Evolutionary conservation across 2,329 filamentous ascomycete species (phyloP), one percentile per base, ranked within the genome.

Genomic region (Xylaria digitata): DNA sequence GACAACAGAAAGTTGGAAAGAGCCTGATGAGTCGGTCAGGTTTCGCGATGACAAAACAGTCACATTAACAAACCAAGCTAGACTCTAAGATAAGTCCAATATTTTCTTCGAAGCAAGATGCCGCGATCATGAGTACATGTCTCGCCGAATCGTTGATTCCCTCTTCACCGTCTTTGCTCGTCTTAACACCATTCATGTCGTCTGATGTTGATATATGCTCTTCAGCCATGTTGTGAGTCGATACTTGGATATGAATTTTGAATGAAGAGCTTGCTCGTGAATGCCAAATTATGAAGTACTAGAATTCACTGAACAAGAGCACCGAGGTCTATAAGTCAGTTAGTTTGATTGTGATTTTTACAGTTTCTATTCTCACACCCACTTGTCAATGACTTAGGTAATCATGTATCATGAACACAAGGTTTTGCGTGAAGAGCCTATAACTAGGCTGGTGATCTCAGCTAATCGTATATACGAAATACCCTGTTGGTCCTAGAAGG

Each of bases 1-100:
- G 53, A 43, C 7, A 55, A 55, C 42, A 45, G 53, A 23, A 45
- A 30, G 26, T 40, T 45, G 7, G 53, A 55, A 55, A 55, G 53
- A 43, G 21, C 53, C 53, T 55, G n/a, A n/a, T 55, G 15, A 43
- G 37, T 19, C 37, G 6, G 53, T 43, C 21, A 55, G 53, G 15
- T 13, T 55, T 15, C 13, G 7, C 37, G 21, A 11, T 42, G 34
- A 43, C 21, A 43, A 55, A 30, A 55, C 15, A 32, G 26, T n/a
- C 23, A 42, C 21, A 43, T n/a, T 8, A 43, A 55, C 53, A 15
- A 42, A 55, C 53, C 37, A 55, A 30, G 53, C 21, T 30, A 30
- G 30, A 55, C 19, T 55, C 53, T n/a, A 30, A 30, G 8, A 30
- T 30, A 30, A 45, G 37, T 21, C n/a, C 37, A 7, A 32, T 3